Base-by-base conservation (phyloP, 2,329 filamentous ascomycete genomes). In the Bimuria novae-zelandiae region DNA sequence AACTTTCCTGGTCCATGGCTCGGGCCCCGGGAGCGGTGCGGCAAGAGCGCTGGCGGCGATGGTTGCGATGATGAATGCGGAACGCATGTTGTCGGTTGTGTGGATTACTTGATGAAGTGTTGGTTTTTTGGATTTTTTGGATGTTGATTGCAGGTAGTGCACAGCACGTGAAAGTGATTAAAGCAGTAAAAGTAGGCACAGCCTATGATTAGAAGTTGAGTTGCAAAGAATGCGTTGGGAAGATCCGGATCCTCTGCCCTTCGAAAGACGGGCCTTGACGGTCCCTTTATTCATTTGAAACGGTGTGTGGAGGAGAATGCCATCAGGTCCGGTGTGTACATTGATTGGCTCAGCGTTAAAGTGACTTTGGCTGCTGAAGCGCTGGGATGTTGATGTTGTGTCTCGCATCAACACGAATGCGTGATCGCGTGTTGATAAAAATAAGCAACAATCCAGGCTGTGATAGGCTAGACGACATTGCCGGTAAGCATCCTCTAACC, bases 141-240 rank as follows among this genome's bases (percentile, higher is more conserved):
- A 8, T 10, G 30, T 12, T 43, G 40, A 17, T 43, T 44, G 42
- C 42, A 14, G 7, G 4, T 32, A 14, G 42, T 45, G 42, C 42
- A 45, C 42, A 45, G 42, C 42, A 45, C 42, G 27, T 33, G 10
- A 25, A 45, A 44, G 22, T 21, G 10, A n/a, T 19, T 6, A 22
- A 45, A 33, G 11, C 42, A 35, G 16, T 8, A 33, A 45, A 45
- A 33, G 29, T 25, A 45, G 42, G 42, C 42, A 45, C 42, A 45
- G 42, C 42, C 42, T 45, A 8, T 4, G 17, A n/a, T 8, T 45
- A 23, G 42, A 45, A 45, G 17, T 1, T 16, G 29, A 45, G 1
- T 22, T 45, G 42, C 42, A 45, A 45, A 45, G 42, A 45, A 14
- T 45, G 42, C 42, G 42, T 6, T 45, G 42, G 42, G 42, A 45